Base-by-base conservation (phyloP, 257 asterid genomes). In the Buddleja alternifolia region DNA sequence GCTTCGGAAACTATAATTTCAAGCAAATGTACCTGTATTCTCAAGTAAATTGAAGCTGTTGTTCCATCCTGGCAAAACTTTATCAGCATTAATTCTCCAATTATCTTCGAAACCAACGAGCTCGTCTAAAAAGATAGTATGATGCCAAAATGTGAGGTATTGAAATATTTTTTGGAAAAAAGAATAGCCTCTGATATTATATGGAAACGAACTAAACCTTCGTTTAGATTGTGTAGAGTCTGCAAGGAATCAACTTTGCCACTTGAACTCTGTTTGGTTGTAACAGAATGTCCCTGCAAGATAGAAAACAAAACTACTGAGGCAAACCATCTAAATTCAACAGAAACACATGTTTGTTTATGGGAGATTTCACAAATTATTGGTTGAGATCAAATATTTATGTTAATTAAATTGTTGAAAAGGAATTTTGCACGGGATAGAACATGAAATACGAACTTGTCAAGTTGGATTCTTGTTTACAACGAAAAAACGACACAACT, bases 171-270 rank as follows among this genome's bases (percentile, higher is more conserved):
- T 29, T 29, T 1, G 34, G 34, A 29, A 29, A 29, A 29, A 24
- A 20, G 7, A 20, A 37, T 8, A 32, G 24, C 23, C 6, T 66
- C 20, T 21, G 14, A 41, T 34, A 66, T 21, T 6, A 29, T 15
- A 29, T 15, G 32, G 61, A 44, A 21, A 55, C 16, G 57, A 70
- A 48, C 17, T 62, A 54, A 67, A 92, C 96, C 98, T 89, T 92
- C 94, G n/a, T 89, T 73, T 64, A 92, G 69, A 77, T 92, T 92
- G 87, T 92, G 98, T 57, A 92, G 69, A 50, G 96, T 92, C 80
- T 87, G 90, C 73, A 89, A 34, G 16, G 90, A 82, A 71, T 87
- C 89, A 52, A 50, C 83, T 67, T 58, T 75, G 55, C 96, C 92
- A 77, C 77, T 85, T n/a, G 84, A 66, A 56, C 73, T 34, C 36